A percentile compares a stretch with the other conserved stretches of the same genome.
Evolutionary conservation across 2,329 filamentous ascomycete genomes (phyloP).

Genomic region (Penicillium psychrosexuale): DNA sequence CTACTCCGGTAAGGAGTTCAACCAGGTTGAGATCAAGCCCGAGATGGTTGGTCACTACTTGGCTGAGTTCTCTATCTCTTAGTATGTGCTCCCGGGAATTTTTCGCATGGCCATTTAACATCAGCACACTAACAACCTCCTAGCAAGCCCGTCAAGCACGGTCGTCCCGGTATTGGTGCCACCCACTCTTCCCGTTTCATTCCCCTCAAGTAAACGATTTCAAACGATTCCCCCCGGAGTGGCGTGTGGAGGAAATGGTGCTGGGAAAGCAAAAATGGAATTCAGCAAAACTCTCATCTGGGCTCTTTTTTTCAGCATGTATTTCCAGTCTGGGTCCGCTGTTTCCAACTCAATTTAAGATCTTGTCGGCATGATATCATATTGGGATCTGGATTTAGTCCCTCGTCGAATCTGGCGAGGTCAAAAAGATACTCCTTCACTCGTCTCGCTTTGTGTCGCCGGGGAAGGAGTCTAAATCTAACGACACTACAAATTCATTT

Average conservation of each 20-base stretch:
- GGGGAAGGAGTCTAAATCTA: slow-evolving; percentile 46
- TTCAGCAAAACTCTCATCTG: slow-evolving; percentile 25
- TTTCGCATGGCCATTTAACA: neutral
- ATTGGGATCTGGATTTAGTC: slow-evolving; percentile 23
- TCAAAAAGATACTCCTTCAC: slow-evolving; percentile 16
- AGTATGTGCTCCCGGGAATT: slow-evolving; percentile 63
- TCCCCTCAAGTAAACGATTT: slow-evolving; percentile 85
- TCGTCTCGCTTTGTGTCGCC: slow-evolving; percentile 12
- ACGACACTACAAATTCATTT: slow-evolving; percentile 20
- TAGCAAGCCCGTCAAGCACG: slow-evolving; percentile 99
- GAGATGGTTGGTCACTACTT: slow-evolving; percentile 99
- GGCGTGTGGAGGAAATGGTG: slow-evolving; percentile 38
- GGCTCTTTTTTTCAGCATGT: slow-evolving; percentile 40
- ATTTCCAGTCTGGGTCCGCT: slow-evolving; percentile 41
- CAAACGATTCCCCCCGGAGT: slow-evolving; percentile 39
- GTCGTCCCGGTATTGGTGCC: slow-evolving; percentile 99
- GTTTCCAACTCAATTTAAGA: slow-evolving; percentile 42
- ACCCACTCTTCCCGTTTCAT: slow-evolving; percentile 99
- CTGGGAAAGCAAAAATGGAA: slow-evolving; percentile 37
- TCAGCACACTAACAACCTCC: slow-evolving; percentile 51
- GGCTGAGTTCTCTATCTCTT: slow-evolving; percentile 99
- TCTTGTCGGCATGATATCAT: slow-evolving; percentile 37
- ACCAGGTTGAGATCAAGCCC: slow-evolving; percentile 99
- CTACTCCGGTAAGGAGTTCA: slow-evolving; percentile 99
- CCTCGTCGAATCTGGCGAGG: slow-evolving; percentile 47